Conservation (phyloP, 2,329 filamentous ascomycete genomes). For the Xylaria sp. region DNA sequence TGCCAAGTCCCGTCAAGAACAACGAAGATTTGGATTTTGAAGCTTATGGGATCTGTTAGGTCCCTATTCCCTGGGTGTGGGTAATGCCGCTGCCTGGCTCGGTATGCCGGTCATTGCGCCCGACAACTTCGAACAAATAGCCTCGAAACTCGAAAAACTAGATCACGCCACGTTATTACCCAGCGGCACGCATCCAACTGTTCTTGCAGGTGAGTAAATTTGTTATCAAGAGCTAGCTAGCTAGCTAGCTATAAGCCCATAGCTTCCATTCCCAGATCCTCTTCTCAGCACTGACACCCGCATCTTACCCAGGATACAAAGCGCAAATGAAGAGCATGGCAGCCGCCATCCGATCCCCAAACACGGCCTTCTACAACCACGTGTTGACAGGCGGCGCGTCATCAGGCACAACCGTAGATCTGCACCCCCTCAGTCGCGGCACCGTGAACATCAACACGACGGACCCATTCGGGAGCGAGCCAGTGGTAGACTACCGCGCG, state of each 20-base stretch:
- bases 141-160: slow-evolving; percentile 47
- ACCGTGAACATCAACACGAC: slow-evolving; percentile 53
- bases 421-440: slow-evolving; percentile 52
- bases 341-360: slow-evolving; percentile 48
- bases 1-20: slow-evolving; percentile 18
- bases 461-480: slow-evolving; percentile 50
- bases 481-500: slow-evolving; percentile 53
- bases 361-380: slow-evolving; percentile 53
- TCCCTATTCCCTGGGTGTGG: slow-evolving; percentile 44
- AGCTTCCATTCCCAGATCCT: neutral
- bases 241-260: no score
- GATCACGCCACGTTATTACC: slow-evolving; percentile 50
- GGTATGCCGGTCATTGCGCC: slow-evolving; percentile 51
- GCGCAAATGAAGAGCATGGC: slow-evolving; percentile 53
- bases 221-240: neutral
- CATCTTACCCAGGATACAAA: slow-evolving; percentile 45
- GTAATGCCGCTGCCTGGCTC: slow-evolving; percentile 52
- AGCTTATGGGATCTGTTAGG: slow-evolving; percentile 10
- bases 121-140: slow-evolving; percentile 47
- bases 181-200: slow-evolving; percentile 46
- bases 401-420: slow-evolving; percentile 42
- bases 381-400: slow-evolving; percentile 44
- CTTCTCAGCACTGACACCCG: neutral
- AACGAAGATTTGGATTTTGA: neutral
- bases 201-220: slow-evolving; percentile 45